phyloP scores from a whole-genome alignment of 1,139 yeast genomes.

The Yamadazyma oceani region DNA sequence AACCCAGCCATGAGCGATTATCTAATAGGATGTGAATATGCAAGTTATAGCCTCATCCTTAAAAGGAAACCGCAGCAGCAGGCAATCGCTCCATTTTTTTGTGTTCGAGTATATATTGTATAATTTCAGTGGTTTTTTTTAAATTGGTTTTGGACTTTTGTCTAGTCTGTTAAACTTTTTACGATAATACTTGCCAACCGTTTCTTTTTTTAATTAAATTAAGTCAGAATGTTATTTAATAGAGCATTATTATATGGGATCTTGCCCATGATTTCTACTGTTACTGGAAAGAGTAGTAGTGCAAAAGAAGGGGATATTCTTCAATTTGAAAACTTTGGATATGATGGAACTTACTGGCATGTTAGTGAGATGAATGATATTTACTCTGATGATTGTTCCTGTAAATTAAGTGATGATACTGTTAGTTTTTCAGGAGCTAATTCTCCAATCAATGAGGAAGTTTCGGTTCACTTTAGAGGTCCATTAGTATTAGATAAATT shows the following conservation, averaged over 20 bases:
- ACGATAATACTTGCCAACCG: too few species aligned
- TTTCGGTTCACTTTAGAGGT: conserved; percentile 93
- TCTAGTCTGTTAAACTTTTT: too few species aligned
- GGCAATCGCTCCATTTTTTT: too few species aligned
- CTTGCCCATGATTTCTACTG: conserved; percentile 2
- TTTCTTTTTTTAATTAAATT: too few species aligned
- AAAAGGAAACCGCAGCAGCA: too few species aligned
- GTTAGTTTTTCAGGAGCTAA: conserved; percentile 67
- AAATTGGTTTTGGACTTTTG: too few species aligned
- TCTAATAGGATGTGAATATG: too few species aligned
- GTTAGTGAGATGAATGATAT: conserved; percentile 58
- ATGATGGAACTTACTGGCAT: conserved; percentile 71
- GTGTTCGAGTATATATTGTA: too few species aligned
- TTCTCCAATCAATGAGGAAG: conserved; percentile 85
- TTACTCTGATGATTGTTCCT: conserved; percentile 54
- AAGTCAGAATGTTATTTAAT: too few species aligned
- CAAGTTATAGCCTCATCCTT: too few species aligned
- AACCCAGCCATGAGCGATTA: too few species aligned
- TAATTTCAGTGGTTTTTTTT: too few species aligned
- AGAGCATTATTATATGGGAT: neutral
- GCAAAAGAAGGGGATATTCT: conserved; percentile 26
- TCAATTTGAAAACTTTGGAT: conserved; percentile 68
- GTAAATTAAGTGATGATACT: conserved; percentile 56
- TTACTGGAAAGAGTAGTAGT: neutral
- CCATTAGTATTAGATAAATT: conserved; percentile 79